Evolutionary conservation across 371 early-diverging fungal genomes (phyloP), one percentile per base, ranked within the genome.

Genomic region (Mortierella sp.): DNA sequence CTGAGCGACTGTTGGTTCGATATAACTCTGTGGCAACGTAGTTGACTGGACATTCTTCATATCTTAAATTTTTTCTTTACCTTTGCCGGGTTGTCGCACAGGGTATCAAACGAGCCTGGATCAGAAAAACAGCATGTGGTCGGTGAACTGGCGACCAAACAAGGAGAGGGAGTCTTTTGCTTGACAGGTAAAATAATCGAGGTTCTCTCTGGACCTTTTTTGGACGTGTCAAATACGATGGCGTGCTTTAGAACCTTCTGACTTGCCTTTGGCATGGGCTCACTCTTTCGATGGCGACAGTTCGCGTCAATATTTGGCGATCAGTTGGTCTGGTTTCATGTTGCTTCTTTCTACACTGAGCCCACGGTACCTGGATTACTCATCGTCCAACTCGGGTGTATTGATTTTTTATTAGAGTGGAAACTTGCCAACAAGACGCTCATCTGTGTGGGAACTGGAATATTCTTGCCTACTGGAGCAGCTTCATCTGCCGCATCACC

Each of bases 391-490:
- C 34, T 26, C 24, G 14, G 0, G 3, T 5, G 28, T 28, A 5
- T 38, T 21, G 57, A 3, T 68, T 9, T 34, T 34, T 34, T 9
- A 11, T 48, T 72, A 79, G 86, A 85, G 70, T 85, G 86, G 86
- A 85, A 74, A 45, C 73, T 85, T n/a, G 78, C 78, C 21, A 80
- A 75, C 19, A 80, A 78, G 24, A 77, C 77, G 3, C 80, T 82
- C 28, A 74, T 85, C 24, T 85, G 86, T 58, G 38, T 85, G 4
- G 86, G 86, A 16, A 85, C 86, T 44, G 86, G 82, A 28, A 28
- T 77, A 9, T 81, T 85, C 45, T 85, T 82, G 28, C 79, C 82
- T 6, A 82, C 82, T 5, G 86, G 82, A 2, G 48, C 77, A 5
- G 82, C 81, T 21, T 45, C 73, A 3, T 82, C 86, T 0, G 78